Evolutionary conservation across 1,284 basidiomycete species (phyloP).

Genomic region (Athelia sp.): DNA sequence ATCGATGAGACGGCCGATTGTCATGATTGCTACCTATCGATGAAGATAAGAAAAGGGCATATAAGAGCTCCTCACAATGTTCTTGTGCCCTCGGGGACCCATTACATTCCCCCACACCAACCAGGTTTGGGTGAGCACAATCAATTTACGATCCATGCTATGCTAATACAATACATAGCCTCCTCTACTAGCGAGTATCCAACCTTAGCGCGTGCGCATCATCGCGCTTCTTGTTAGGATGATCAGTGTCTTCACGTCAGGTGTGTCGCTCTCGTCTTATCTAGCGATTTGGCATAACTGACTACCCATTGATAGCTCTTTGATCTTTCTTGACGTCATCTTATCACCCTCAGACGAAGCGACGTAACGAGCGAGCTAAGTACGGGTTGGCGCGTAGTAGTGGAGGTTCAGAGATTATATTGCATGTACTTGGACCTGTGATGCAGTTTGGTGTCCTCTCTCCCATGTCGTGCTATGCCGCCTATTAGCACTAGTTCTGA

Average conservation of each 20-base stretch:
- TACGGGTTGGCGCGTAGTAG: conserved; percentile 60
- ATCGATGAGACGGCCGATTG: background rate
- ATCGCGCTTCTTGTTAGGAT: conserved; percentile 60
- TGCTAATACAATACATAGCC: background rate
- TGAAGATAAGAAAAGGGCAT: background rate
- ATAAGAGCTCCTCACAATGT: background rate
- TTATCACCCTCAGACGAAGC: conserved; percentile 61
- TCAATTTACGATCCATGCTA: background rate
- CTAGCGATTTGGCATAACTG: no score
- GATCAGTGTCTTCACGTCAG: conserved; percentile 49
- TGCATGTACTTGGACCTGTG: background rate
- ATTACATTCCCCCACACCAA: conserved; percentile 41
- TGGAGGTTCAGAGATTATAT: conserved; percentile 24
- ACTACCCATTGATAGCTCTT: conserved; percentile 5
- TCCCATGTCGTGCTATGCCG: no score
- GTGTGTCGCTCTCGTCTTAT: conserved; percentile 10
- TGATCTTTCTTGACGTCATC: conserved; percentile 41
- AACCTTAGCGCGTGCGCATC: conserved; percentile 61
- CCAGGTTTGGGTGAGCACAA: conserved; percentile 25
- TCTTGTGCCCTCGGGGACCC: conserved; percentile 3
- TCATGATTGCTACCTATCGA: background rate
- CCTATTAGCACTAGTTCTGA: no score
- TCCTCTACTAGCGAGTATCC: background rate
- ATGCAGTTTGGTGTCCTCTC: background rate
- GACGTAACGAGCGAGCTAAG: conserved; percentile 67